Conservation (phyloP, 2,329 filamentous ascomycete genomes). For the Aspergillus caelatus region DNA sequence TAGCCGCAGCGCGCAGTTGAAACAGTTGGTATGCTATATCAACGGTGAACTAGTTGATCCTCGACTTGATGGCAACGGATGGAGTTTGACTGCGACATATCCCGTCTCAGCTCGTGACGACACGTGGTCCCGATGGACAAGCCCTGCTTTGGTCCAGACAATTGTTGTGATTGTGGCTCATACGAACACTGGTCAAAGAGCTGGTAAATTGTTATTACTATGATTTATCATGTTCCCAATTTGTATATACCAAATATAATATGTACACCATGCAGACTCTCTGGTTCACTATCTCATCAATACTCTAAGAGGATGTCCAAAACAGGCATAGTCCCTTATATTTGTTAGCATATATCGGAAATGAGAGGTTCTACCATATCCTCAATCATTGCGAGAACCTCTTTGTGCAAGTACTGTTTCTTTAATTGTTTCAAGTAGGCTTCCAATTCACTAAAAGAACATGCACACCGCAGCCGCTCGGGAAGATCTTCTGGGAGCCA, state of each 20-base stretch:
- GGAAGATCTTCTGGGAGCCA: slow-evolving; percentile 17
- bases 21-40: slow-evolving; percentile 20
- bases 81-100: slow-evolving; percentile 23
- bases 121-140: slow-evolving; percentile 29
- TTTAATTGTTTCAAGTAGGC: slow-evolving; percentile 24
- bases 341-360: neutral
- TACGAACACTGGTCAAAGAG: slow-evolving; percentile 9
- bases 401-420: slow-evolving; percentile 27
- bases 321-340: neutral
- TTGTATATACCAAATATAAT: neutral
- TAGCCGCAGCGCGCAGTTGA: slow-evolving; percentile 13
- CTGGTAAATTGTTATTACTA: slow-evolving; percentile 28
- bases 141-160: slow-evolving; percentile 28
- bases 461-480: neutral
- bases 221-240: slow-evolving; percentile 10
- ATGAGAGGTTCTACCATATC: slow-evolving; percentile 24
- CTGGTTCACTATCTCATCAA: neutral
- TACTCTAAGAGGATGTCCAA: too few relatives aligned
- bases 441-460: slow-evolving; percentile 19
- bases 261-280: neutral
- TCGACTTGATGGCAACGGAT: slow-evolving; percentile 17
- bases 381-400: slow-evolving; percentile 30
- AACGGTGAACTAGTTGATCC: slow-evolving; percentile 25
- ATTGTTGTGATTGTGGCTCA: slow-evolving; percentile 26
- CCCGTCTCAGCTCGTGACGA: slow-evolving; percentile 26